Evolutionary conservation across 2,329 filamentous ascomycete species (phyloP).

Genomic region (Aspergillus ochraceus): DNA sequence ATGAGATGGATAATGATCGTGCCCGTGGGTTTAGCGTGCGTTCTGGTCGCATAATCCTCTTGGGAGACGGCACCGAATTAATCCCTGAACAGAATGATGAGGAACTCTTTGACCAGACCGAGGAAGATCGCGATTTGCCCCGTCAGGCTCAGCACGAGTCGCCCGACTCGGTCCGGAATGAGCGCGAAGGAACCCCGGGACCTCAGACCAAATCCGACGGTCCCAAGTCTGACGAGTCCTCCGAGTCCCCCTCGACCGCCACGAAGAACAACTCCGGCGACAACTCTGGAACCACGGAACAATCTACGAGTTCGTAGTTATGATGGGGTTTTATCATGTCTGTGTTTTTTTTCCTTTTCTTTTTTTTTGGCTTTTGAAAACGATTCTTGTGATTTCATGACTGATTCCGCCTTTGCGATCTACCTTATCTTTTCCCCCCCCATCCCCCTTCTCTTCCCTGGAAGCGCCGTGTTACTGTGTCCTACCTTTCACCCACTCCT

Average conservation of each 20-base stretch:
- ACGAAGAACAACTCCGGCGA: conserved; percentile 31
- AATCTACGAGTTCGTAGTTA: conserved; percentile 30
- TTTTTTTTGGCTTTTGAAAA: conserved; percentile 22
- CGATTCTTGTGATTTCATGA: conserved; percentile 21
- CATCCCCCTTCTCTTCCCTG: conserved; percentile 11
- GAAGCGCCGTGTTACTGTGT: conserved; percentile 18
- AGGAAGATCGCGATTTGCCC: conserved; percentile 79
- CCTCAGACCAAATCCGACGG: conserved; percentile 42
- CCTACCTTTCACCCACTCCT: conserved; percentile 7
- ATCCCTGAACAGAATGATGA: conserved; percentile 84
- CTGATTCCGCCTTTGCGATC: conserved; percentile 16
- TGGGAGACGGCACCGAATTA: conserved; percentile 93
- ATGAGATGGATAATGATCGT: conserved; percentile 52
- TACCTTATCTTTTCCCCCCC: conserved; percentile 11
- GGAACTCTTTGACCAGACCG: conserved; percentile 91
- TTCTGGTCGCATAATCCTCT: conserved; percentile 82
- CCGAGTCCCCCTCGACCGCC: conserved; percentile 39
- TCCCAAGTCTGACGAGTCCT: conserved; percentile 24
- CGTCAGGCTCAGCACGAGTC: conserved; percentile 74
- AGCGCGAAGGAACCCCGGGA: conserved; percentile 54
- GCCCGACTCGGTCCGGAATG: conserved; percentile 38
- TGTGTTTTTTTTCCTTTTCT: conserved; percentile 11
- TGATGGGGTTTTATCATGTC: conserved; percentile 14
- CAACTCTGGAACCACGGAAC: conserved; percentile 23
- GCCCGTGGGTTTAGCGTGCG: conserved; percentile 72